Conservation (phyloP, 495 filamentous ascomycete genomes). For the Penicillium coffeae region DNA sequence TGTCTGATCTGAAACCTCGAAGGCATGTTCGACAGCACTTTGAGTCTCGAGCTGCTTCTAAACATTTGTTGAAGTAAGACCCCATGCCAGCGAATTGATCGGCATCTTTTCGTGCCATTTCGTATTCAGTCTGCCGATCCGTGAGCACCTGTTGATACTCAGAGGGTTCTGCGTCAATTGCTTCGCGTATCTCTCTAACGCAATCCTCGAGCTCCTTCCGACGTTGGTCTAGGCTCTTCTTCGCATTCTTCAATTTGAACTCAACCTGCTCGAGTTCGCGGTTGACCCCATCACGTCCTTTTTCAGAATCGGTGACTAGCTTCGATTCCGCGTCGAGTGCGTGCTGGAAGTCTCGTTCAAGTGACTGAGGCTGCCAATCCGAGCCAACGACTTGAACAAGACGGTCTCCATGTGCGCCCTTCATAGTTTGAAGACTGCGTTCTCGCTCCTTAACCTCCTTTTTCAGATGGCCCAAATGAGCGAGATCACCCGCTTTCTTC, state of each 20-base stretch:
- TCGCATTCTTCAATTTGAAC: slow-evolving; percentile 64
- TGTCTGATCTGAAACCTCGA: slow-evolving; percentile 56
- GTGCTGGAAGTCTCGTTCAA: slow-evolving; percentile 70
- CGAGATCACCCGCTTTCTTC: slow-evolving; percentile 70
- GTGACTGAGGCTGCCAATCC: slow-evolving; percentile 62
- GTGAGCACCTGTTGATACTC: slow-evolving; percentile 50
- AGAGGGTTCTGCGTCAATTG: slow-evolving; percentile 50
- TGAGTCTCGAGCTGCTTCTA: slow-evolving; percentile 53
- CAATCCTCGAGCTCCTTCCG: slow-evolving; percentile 60
- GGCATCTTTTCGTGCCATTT: slow-evolving; percentile 58
- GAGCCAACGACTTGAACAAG: slow-evolving; percentile 58
- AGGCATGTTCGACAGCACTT: slow-evolving; percentile 71
- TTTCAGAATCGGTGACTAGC: slow-evolving; percentile 56
- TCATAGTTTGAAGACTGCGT: slow-evolving; percentile 71
- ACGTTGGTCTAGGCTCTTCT: slow-evolving; percentile 59
- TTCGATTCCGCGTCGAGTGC: slow-evolving; percentile 53
- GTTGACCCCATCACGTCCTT: slow-evolving; percentile 62
- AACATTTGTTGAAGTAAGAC: slow-evolving; percentile 59
- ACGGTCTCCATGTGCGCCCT: slow-evolving; percentile 64
- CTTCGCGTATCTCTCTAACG: slow-evolving; percentile 46
- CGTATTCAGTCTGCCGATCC: slow-evolving; percentile 57
- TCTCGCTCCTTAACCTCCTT: slow-evolving; percentile 69
- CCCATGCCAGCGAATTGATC: slow-evolving; percentile 58
- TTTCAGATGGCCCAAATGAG: slow-evolving; percentile 71
- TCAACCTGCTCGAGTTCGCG: slow-evolving; percentile 75